Evolutionary conservation across 2,329 filamentous ascomycete genomes (phyloP).

Genomic region (Dissoconium aciculare): DNA sequence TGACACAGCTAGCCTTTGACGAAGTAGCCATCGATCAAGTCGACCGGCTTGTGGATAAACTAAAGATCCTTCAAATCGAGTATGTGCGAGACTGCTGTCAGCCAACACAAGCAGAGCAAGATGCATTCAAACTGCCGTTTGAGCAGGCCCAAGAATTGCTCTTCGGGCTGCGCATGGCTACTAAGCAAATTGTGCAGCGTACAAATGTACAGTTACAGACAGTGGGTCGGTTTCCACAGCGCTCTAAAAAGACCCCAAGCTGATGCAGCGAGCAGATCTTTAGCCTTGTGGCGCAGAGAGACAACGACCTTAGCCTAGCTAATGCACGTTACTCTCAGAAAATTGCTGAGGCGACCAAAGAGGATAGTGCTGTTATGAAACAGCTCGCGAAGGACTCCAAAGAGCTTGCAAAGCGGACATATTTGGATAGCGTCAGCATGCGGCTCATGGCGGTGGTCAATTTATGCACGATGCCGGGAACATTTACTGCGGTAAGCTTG

Average conservation of each 20-base stretch:
- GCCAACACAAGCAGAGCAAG: not conserved
- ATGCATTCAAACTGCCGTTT: not conserved
- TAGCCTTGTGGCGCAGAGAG: not conserved
- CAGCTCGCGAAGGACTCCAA: not conserved
- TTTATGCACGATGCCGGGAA: not conserved
- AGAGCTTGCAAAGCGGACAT: not conserved
- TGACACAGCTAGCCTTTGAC: constrained; percentile 1
- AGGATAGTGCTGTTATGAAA: not conserved
- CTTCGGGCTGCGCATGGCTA: not conserved
- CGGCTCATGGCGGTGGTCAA: not conserved
- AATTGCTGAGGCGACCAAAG: not conserved
- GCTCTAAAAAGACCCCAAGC: too few species aligned
- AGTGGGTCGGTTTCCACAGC: too few species aligned
- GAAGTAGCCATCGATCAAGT: not conserved
- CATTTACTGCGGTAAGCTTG: not conserved
- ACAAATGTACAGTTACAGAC: constrained; percentile 1
- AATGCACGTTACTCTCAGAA: not conserved
- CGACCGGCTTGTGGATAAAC: not conserved
- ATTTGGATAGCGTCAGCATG: not conserved
- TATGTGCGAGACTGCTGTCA: too few species aligned
- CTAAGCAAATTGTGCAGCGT: not conserved
- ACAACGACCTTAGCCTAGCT: not conserved
- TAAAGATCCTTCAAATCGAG: not conserved
- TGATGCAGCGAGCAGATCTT: not conserved
- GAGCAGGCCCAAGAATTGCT: not conserved